Evolutionary conservation across 306 rosid species (phyloP), one percentile per base, ranked within the genome.

Genomic region (Trichosanthes truncata): DNA sequence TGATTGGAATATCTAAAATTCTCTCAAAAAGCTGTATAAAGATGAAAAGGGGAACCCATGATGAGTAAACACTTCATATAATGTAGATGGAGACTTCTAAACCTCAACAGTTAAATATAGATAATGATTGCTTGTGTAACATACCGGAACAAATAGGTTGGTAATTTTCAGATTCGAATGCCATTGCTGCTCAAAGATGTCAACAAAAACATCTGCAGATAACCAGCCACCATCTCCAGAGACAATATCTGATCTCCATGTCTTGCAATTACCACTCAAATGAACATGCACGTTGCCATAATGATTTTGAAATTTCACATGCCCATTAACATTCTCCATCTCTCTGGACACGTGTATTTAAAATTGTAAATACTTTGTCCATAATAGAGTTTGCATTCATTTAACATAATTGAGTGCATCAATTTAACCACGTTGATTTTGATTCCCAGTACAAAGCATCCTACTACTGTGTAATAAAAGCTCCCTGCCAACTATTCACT

Each of bases 201-300:
- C 96, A 78, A 89, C 92, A 88, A 90, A 95, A 85, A 92, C 91
- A 89, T 91, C 87, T 10, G 88, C 88, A 76, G 96, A 92, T 90
- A 95, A 82, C 95, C 97, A 90, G 84, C 97, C 97, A 79, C 96
- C 98, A 88, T 93, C 97, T 87, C 85, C 89, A 61, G 91, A 85
- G 74, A 31, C 74, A 53, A 72, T 81, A 80, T 85, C 91, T 13
- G 97, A 91, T 84, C 92, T 91, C 98, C 98, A 95, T 74, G 89
- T 86, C 88, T 87, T 87, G 81, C 96, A 95, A 84, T 95, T 85
- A 68, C 97, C 98, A 89, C 92, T 88, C 62, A 92, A 79, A 80
- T 92, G 92, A 57, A 91, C 87, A 63, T 91, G 87, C 87, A 91
- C 87, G 15, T 77, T 81, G 80, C 89, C 90, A 76, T 91, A 95